Percentiles rank a stretch among this genome's conserved stretches.
Evolutionary conservation across 345 rosid genomes (phyloP).

Genomic region (Salix exigua): DNA sequence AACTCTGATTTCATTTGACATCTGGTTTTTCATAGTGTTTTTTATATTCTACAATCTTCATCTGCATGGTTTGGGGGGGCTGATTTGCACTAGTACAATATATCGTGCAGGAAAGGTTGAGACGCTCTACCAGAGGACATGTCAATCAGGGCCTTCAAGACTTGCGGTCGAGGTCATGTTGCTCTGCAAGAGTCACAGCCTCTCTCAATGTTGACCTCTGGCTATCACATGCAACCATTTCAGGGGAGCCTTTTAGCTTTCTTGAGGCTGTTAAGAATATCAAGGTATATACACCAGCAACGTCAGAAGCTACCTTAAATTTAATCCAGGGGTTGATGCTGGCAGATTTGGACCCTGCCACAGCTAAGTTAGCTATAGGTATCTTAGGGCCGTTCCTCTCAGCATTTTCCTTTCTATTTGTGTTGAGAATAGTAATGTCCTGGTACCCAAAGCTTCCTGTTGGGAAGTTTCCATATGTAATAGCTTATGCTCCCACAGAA

Average conservation of each 20-base stretch:
- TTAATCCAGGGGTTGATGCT: constrained; percentile 26
- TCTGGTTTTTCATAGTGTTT: too few relatives aligned
- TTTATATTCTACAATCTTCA: background rate
- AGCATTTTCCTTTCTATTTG: constrained; percentile 65
- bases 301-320: constrained; percentile 17
- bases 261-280: background rate
- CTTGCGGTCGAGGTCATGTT: background rate
- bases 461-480: constrained; percentile 72
- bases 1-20: background rate
- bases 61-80: background rate
- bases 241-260: background rate
- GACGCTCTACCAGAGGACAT: constrained; percentile 8
- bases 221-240: constrained; percentile 1
- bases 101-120: constrained; percentile 25
- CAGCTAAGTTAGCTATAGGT: constrained; percentile 65
- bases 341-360: constrained; percentile 71
- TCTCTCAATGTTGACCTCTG: constrained; percentile 10
- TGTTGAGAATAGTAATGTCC: constrained; percentile 79
- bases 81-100: background rate
- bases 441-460: constrained; percentile 94
- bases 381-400: constrained; percentile 71
- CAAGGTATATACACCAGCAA: background rate
- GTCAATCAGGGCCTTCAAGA: background rate
- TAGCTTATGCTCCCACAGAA: constrained; percentile 91
- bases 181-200: constrained; percentile 1